Percentiles rank a stretch among this genome's conserved stretches.
These are phyloP conservation scores for Candida dubliniensis DNA, from an alignment of 1,139 yeast species.

Conservation along the genomic window DNA sequence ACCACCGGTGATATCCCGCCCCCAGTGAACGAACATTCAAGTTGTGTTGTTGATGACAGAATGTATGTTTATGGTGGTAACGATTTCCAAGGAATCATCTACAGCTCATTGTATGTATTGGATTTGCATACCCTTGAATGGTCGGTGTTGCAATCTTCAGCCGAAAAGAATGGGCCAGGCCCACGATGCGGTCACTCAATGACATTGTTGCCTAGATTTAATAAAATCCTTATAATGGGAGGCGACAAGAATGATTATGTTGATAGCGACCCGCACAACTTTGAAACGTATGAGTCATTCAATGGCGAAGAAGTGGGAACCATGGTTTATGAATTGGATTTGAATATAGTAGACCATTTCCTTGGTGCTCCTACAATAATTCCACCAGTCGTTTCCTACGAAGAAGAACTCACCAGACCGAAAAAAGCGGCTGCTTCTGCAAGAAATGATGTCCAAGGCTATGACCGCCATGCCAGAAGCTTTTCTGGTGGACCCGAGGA, in stretches of 20 bases:
- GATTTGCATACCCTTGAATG: constrained; percentile 72
- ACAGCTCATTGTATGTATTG: constrained; percentile 71
- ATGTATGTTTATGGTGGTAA: constrained; percentile 93
- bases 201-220: constrained; percentile 63
- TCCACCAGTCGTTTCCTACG: neutral
- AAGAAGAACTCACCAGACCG: constrained; percentile 4
- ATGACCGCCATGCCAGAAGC: constrained; percentile 40
- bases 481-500: constrained; percentile 46
- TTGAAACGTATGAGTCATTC: constrained; percentile 50
- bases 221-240: constrained; percentile 83
- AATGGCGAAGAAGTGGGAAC: constrained; percentile 55
- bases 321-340: constrained; percentile 63
- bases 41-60: constrained; percentile 74
- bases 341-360: constrained; percentile 37
- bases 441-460: constrained; percentile 16
- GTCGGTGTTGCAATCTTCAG: constrained; percentile 57
- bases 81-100: constrained; percentile 68
- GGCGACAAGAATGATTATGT: constrained; percentile 77
- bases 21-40: constrained; percentile 90
- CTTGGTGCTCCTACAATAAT: constrained; percentile 15
- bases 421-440: constrained; percentile 17
- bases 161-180: constrained; percentile 57
- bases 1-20: constrained; percentile 68
- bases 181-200: constrained; percentile 94
- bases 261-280: constrained; percentile 35